A percentile compares a stretch with the other conserved stretches of the same genome.
These are phyloP conservation scores for Candida gorgasii DNA, from an alignment of 805 yeast genomes.

Conservation along the genomic window DNA sequence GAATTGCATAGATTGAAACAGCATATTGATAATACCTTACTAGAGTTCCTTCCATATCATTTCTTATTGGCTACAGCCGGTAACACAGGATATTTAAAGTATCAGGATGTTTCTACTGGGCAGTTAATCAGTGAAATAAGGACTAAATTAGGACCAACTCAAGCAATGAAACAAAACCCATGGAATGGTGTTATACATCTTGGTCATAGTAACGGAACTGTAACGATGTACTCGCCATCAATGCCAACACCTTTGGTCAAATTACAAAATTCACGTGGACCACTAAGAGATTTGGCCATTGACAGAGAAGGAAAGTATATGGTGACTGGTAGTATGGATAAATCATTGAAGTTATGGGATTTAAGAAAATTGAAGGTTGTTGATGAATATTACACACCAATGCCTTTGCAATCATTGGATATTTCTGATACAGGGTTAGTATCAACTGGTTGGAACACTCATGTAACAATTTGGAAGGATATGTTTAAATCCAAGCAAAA, in stretches of 20 bases:
- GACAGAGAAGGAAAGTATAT: slow-evolving; percentile 92
- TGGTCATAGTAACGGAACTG: slow-evolving; percentile 92
- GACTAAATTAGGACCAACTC: slow-evolving; percentile 89
- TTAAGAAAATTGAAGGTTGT: slow-evolving; percentile 77
- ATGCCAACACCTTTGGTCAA: slow-evolving; percentile 84
- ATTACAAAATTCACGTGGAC: slow-evolving; percentile 80
- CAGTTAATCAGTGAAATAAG: slow-evolving; percentile 76
- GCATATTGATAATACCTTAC: slow-evolving; percentile 78
- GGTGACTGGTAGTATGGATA: slow-evolving; percentile 91
- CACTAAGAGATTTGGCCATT: slow-evolving; percentile 79
- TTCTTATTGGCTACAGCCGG: slow-evolving; percentile 87
- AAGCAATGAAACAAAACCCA: slow-evolving; percentile 85
- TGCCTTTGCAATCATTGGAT: slow-evolving; percentile 78
- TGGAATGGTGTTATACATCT: slow-evolving; percentile 94
- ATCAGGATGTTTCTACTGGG: slow-evolving; percentile 96
- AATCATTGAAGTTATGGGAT: slow-evolving; percentile 88
- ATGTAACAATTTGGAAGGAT: slow-evolving; percentile 93
- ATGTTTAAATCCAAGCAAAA: slow-evolving; percentile 67
- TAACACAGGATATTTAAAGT: slow-evolving; percentile 81
- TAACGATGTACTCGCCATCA: slow-evolving; percentile 90
- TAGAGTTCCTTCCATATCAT: slow-evolving; percentile 93
- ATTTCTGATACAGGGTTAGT: slow-evolving; percentile 87
- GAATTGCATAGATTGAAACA: slow-evolving; percentile 91
- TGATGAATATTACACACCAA: slow-evolving; percentile 71
- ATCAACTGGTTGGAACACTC: slow-evolving; percentile 95